Evolutionary conservation across 768 basidiomycete genomes (phyloP).

Genomic region (Lentinula detonsa): DNA sequence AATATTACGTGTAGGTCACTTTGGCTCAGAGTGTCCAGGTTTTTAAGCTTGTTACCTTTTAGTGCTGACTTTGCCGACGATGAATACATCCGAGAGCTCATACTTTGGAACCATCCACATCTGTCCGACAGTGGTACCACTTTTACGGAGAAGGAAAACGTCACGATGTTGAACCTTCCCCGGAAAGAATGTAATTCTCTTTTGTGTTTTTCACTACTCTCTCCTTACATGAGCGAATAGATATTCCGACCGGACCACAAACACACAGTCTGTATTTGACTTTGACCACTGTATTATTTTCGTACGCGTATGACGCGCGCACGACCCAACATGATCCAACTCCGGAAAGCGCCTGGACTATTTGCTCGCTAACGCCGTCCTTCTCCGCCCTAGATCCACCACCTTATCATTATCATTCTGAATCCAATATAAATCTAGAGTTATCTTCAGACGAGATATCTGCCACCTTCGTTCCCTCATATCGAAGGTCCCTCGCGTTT

Average conservation of each 20-base stretch:
- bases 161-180: constrained; percentile 53
- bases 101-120: constrained; percentile 61
- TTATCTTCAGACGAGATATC: constrained; percentile 43
- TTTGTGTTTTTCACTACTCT: background rate
- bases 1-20: constrained; percentile 69
- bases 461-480: constrained; percentile 52
- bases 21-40: background rate
- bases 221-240: constrained; percentile 27
- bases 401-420: constrained; percentile 27
- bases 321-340: constrained; percentile 78
- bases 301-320: constrained; percentile 77
- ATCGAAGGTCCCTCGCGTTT: constrained; percentile 70
- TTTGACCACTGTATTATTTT: constrained; percentile 65
- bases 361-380: constrained; percentile 62
- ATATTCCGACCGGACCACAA: constrained; percentile 52
- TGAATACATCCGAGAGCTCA: constrained; percentile 65
- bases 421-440: constrained; percentile 7
- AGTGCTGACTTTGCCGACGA: constrained; percentile 83
- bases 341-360: constrained; percentile 85
- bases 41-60: constrained; percentile 7
- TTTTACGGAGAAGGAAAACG: constrained; percentile 71
- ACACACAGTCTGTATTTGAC: constrained; percentile 62
- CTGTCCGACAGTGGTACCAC: constrained; percentile 23
- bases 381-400: constrained; percentile 82
- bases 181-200: constrained; percentile 44